These are phyloP conservation scores for Venturiaceae sp. DNA, from an alignment of 2,329 filamentous ascomycete genomes.

Conservation along the genomic window DNA sequence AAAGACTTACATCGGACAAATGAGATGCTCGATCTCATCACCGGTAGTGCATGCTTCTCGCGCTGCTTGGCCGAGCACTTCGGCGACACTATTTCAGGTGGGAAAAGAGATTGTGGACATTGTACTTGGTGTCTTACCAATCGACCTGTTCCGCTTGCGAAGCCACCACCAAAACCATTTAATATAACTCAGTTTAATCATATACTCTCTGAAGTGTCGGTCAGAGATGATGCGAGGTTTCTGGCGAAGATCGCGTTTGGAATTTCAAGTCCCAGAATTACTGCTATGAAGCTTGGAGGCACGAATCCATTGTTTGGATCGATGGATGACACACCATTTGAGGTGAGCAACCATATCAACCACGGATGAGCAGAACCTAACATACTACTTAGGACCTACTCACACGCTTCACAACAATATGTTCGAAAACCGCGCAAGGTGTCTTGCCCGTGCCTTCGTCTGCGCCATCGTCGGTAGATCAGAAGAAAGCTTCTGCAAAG, in stretches of 20 bases:
- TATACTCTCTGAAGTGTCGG: constrained; percentile 34
- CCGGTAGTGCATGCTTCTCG: constrained; percentile 42
- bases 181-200: constrained; percentile 29
- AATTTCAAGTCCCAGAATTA: constrained; percentile 48
- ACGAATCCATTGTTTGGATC: background rate
- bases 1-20: constrained; percentile 43
- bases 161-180: constrained; percentile 27
- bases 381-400: background rate
- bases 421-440: background rate
- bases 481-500: background rate
- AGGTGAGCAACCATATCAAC: background rate
- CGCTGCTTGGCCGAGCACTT: constrained; percentile 46
- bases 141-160: constrained; percentile 24
- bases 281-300: constrained; percentile 12
- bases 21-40: constrained; percentile 44
- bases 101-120: constrained; percentile 40
- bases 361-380: background rate
- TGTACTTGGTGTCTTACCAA: constrained; percentile 39
- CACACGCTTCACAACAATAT: background rate
- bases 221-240: constrained; percentile 49
- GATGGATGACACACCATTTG: background rate
- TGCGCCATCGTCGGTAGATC: background rate
- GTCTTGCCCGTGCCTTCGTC: background rate
- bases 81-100: constrained; percentile 40
- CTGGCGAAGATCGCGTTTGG: constrained; percentile 53